Evolutionary conservation across 306 rosid species (phyloP), one percentile per base, ranked within the genome.

Genomic region (Trifolium dubium): DNA sequence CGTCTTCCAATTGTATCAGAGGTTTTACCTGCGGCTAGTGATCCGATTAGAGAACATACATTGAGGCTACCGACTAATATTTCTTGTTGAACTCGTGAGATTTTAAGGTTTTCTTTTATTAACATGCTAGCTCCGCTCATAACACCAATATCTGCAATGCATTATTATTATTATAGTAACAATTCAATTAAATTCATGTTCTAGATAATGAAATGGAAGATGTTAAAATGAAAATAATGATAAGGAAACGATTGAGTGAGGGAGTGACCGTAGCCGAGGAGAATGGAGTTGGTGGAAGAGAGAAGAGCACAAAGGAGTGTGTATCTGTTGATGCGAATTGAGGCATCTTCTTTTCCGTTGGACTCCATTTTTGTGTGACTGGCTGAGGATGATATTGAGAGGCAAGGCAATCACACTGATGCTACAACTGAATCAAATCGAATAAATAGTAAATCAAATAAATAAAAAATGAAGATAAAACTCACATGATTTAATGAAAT

Each of bases 71-170:
- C 96, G 4, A 89, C 90, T 32, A 92, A 18, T 12, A 89, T 50
- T 79, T 92, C 92, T 19, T 83, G 84, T 71, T 89, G 83, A 1
- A 82, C 50, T 0, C 80, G 76, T 1, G 92, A 50, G 50, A 92
- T 85, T 50, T 81, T 56, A 5, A 92, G 70, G 17, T 84, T 71
- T 19, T 92, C 97, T 51, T 72, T 81, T 64, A 89, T 86, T 44
- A 74, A 64, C 19, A 88, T 68, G 23, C 80, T 91, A 2, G 92
- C 97, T 2, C 97, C 97, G 74, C 97, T 92, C 96, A 92, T 92
- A 10, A 88, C 96, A 15, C 96, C 96, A 56, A 88, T 88, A 68
- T 92, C 80, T 79, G 72, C 66, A 69, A 4, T 51, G 28, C 32
- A 55, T 30, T 28, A 35, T 47, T 28, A 68, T 10, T n/a, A 15